Evolutionary conservation across 2,329 filamentous ascomycete species (phyloP).

Genomic region (Bretziella fagacearum): DNA sequence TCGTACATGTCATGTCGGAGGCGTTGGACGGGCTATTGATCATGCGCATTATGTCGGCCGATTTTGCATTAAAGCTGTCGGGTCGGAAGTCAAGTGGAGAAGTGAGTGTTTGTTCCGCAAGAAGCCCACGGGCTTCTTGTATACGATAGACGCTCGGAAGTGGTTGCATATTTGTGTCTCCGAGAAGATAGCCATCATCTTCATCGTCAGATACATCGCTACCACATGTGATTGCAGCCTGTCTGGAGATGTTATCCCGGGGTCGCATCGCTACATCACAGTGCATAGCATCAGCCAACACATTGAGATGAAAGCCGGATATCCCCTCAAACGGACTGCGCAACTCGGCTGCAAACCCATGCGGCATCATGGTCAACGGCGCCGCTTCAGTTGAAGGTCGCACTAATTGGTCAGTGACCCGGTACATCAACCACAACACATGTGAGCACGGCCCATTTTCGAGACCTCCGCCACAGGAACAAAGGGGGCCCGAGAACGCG

Average conservation of each 20-base stretch:
- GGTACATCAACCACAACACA: constrained; percentile 38
- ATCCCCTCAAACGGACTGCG: constrained; percentile 33
- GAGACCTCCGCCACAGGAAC: constrained; percentile 25
- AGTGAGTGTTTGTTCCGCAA: constrained; percentile 28
- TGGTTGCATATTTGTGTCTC: constrained; percentile 16
- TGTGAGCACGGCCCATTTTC: constrained; percentile 30
- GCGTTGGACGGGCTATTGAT: constrained; percentile 22
- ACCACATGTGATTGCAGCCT: not conserved
- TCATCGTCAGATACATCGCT: constrained; percentile 14
- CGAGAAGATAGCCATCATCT: constrained; percentile 6
- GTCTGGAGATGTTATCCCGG: constrained; percentile 11
- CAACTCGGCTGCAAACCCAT: constrained; percentile 30
- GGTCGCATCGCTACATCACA: constrained; percentile 25
- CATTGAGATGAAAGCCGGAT: constrained; percentile 32
- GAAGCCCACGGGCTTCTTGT: constrained; percentile 34
- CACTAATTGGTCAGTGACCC: constrained; percentile 30
- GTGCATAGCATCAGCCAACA: constrained; percentile 35
- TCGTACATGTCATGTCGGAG: constrained; percentile 32
- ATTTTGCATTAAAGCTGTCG: constrained; percentile 27
- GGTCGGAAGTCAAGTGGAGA: constrained; percentile 28
- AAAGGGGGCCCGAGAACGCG: constrained; percentile 27
- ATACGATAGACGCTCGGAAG: constrained; percentile 22
- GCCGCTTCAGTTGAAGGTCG: constrained; percentile 20
- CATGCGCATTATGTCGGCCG: constrained; percentile 18
- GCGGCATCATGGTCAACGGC: constrained; percentile 27